Conservation (phyloP, 2,329 filamentous ascomycete species). For the Clarireedia paspali region DNA sequence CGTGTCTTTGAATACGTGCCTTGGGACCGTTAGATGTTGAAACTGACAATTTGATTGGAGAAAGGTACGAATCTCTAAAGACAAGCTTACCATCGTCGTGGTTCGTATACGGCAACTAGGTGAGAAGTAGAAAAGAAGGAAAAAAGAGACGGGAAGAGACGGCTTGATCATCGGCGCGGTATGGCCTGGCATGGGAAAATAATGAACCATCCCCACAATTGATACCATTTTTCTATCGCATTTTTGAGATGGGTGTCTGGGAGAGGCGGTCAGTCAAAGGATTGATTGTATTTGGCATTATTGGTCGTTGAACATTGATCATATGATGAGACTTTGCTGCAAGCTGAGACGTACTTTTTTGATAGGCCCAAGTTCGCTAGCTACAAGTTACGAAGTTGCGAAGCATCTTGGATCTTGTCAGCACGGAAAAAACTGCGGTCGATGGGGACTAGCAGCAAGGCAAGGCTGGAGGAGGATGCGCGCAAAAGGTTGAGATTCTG, state of each 20-base stretch:
- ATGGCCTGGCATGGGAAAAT: neutral
- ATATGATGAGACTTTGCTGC: constrained; percentile 6
- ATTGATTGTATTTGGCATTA: neutral
- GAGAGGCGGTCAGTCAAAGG: neutral
- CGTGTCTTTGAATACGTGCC: neutral
- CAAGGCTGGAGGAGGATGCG: neutral
- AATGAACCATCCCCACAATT: constrained; percentile 5
- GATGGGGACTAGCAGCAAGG: neutral
- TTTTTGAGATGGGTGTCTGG: no score
- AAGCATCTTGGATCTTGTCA: no score
- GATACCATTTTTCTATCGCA: constrained; percentile 1
- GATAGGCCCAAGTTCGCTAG: neutral
- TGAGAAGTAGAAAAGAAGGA: neutral
- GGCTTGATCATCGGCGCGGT: neutral
- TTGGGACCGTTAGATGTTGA: neutral
- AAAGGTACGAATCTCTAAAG: neutral
- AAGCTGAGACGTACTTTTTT: neutral
- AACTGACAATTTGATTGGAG: no score
- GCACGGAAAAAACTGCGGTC: no score
- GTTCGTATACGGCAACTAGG: neutral
- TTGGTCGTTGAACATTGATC: constrained; percentile 1
- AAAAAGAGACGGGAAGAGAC: neutral
- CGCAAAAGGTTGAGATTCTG: neutral
- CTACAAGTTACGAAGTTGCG: neutral
- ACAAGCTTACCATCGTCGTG: neutral